Conservation (phyloP, 2,329 filamentous ascomycete species). For the Hymenoscyphus salicellus region DNA sequence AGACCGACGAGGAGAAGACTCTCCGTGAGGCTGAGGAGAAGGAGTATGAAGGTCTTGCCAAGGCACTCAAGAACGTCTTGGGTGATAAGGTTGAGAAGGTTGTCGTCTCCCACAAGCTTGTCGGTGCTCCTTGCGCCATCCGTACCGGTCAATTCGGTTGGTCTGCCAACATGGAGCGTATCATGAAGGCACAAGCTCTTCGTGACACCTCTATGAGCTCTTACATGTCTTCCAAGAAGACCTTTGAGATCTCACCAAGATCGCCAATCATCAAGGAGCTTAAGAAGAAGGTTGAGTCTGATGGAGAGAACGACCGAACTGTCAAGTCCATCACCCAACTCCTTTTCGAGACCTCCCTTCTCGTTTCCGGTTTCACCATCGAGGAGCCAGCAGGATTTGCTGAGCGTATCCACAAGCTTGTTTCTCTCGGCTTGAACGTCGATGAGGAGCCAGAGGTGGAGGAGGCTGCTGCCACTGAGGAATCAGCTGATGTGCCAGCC, state of each 20-base stretch:
- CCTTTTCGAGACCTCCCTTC: slow-evolving; percentile 96
- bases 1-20: slow-evolving; percentile 99
- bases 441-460: slow-evolving; percentile 84
- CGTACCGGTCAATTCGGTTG: slow-evolving; percentile 99
- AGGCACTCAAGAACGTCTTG: slow-evolving; percentile 98
- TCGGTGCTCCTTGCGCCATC: slow-evolving; percentile 93
- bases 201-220: slow-evolving; percentile 99
- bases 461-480: slow-evolving; percentile 58
- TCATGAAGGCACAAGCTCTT: slow-evolving; percentile 99
- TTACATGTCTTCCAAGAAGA: slow-evolving; percentile 99
- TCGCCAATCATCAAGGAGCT: slow-evolving; percentile 97
- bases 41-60: slow-evolving; percentile 91
- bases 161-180: slow-evolving; percentile 99
- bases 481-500: slow-evolving; percentile 52
- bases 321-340: slow-evolving; percentile 99
- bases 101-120: slow-evolving; percentile 96
- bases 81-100: slow-evolving; percentile 99
- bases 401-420: slow-evolving; percentile 99
- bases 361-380: slow-evolving; percentile 99
- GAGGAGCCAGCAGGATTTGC: slow-evolving; percentile 97
- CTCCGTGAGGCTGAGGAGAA: slow-evolving; percentile 94
- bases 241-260: slow-evolving; percentile 99
- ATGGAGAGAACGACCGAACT: slow-evolving; percentile 97
- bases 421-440: slow-evolving; percentile 94
- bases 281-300: slow-evolving; percentile 97